These are phyloP conservation scores for Tetracladium maxilliforme DNA, from an alignment of 2,329 filamentous ascomycete species.

Conservation along the genomic window DNA sequence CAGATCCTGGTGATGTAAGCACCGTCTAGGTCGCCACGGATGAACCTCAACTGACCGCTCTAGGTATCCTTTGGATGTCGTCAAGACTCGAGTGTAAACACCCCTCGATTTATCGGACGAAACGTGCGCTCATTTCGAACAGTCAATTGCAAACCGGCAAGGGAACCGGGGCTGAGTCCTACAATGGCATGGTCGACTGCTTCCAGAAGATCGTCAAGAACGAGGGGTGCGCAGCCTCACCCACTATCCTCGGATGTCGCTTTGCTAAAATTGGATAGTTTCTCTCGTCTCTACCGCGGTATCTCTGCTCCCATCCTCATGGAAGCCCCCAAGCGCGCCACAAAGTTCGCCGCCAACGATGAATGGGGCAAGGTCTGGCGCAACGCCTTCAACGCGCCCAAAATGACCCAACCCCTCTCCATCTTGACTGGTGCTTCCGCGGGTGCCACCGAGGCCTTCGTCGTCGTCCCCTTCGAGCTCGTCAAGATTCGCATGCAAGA, in stretches of 20 bases:
- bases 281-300: conserved; percentile 85
- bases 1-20: conserved; percentile 80
- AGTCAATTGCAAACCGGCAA: conserved; percentile 78
- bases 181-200: conserved; percentile 97
- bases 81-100: conserved; percentile 86
- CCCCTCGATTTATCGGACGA: conserved; percentile 1
- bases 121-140: conserved; percentile 5
- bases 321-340: conserved; percentile 93
- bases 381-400: conserved; percentile 64
- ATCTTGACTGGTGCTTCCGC: conserved; percentile 88
- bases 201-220: conserved; percentile 93
- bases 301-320: conserved; percentile 94
- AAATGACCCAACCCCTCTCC: conserved; percentile 87
- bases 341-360: conserved; percentile 98
- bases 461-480: conserved; percentile 95
- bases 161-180: conserved; percentile 61
- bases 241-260: conserved; percentile 3
- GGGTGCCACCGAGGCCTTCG: conserved; percentile 89
- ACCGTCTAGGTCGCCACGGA: conserved; percentile 3
- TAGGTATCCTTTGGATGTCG: conserved; percentile 97
- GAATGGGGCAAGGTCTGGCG: conserved; percentile 95
- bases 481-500: conserved; percentile 98
- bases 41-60: conserved; percentile 9
- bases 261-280: conserved; percentile 29
- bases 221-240: conserved; percentile 56